Evolutionary conservation across 768 basidiomycete genomes (phyloP).

Genomic region (Lactarius hatsudake): DNA sequence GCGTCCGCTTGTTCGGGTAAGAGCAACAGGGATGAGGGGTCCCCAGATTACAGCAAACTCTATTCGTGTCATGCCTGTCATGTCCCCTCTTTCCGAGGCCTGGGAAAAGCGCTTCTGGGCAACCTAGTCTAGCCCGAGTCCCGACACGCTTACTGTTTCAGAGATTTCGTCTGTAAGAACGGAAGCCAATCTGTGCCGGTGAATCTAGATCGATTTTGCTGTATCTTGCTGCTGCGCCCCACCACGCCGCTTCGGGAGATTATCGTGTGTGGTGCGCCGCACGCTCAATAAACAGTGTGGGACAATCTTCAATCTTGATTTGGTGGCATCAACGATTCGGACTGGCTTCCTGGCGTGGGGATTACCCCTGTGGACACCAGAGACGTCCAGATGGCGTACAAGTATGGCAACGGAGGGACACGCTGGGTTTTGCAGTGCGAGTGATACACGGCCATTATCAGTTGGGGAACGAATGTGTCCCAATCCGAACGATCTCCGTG

Average conservation of each 20-base stretch:
- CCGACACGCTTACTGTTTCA: slow-evolving; percentile 8
- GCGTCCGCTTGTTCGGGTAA: slow-evolving; percentile 18
- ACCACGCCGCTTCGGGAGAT: not conserved
- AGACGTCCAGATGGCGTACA: not conserved
- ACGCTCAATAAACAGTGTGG: not conserved
- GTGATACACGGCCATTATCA: not conserved
- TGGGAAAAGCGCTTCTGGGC: slow-evolving; percentile 5
- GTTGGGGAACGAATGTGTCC: not conserved
- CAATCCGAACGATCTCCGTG: not conserved
- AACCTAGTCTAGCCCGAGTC: slow-evolving; percentile 8
- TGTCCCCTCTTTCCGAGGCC: not conserved
- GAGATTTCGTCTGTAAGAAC: slow-evolving; percentile 13
- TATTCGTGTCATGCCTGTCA: slow-evolving; percentile 15
- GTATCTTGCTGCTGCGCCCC: not conserved
- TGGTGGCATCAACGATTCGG: not conserved
- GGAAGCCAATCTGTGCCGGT: slow-evolving; percentile 18
- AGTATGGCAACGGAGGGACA: not conserved
- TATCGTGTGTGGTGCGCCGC: not conserved
- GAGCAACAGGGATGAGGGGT: slow-evolving; percentile 8
- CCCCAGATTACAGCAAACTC: slow-evolving; percentile 8
- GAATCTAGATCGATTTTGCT: slow-evolving; percentile 5
- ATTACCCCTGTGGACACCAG: not conserved
- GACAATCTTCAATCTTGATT: not conserved
- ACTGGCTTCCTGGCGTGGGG: not conserved
- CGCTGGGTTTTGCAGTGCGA: not conserved